Evolutionary conservation across 164 flowering plant species (phyloP).

Genomic region (Chimonanthus salicifolius): DNA sequence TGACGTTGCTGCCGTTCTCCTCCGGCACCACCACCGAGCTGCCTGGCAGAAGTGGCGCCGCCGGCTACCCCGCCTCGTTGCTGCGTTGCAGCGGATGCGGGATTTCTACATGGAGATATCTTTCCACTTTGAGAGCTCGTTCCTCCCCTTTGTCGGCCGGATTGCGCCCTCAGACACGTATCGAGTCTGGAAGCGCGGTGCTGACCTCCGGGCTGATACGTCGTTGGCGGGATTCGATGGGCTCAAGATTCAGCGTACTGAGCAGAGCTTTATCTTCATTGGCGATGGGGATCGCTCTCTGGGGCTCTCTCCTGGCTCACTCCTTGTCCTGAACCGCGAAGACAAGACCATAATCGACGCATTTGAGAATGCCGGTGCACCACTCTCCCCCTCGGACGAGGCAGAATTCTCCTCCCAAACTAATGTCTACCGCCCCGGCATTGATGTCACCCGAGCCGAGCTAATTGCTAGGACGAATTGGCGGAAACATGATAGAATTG

Average conservation of each 20-base stretch:
- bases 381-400: constrained; percentile 56
- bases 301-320: constrained; percentile 49
- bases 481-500: constrained; percentile 82
- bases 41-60: constrained; percentile 97
- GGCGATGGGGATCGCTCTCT: constrained; percentile 51
- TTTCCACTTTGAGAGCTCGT: constrained; percentile 92
- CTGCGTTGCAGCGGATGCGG: constrained; percentile 73
- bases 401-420: constrained; percentile 62
- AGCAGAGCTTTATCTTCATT: constrained; percentile 83
- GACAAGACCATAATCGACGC: constrained; percentile 60
- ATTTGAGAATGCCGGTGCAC: constrained; percentile 78
- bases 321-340: constrained; percentile 69
- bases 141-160: constrained; percentile 80
- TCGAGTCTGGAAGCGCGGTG: constrained; percentile 91
- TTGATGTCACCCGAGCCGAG: constrained; percentile 88
- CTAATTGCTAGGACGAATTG: constrained; percentile 69
- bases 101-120: constrained; percentile 96
- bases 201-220: constrained; percentile 83
- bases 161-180: constrained; percentile 96
- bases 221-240: constrained; percentile 93
- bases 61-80: constrained; percentile 69
- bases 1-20: constrained; percentile 45
- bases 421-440: constrained; percentile 83
- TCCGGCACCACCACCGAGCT: constrained; percentile 53
- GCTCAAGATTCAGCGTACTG: constrained; percentile 77